phyloP scores from a whole-genome alignment of 2,329 filamentous ascomycete genomes.

The Pestalotiopsis sp. region DNA sequence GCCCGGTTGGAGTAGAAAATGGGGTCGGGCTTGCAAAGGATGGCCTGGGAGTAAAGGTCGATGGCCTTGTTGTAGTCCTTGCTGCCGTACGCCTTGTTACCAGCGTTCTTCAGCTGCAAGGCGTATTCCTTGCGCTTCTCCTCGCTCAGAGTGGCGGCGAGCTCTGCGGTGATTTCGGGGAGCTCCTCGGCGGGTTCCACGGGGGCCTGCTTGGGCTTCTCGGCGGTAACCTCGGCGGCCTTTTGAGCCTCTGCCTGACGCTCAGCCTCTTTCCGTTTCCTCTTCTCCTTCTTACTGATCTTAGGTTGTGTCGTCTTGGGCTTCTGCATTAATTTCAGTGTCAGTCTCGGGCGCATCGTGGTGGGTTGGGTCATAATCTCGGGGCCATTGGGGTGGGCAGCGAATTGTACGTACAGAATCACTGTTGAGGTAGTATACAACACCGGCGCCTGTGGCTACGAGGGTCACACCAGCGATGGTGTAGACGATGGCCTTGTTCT shows the following conservation, averaged over 20 bases:
- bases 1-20: conserved; percentile 99
- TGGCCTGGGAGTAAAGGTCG: conserved; percentile 91
- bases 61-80: conserved; percentile 96
- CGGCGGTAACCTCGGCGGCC: conserved; percentile 30
- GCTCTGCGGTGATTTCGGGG: conserved; percentile 66
- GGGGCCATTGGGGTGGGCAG: neutral
- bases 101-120: conserved; percentile 88
- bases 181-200: conserved; percentile 68
- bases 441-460: conserved; percentile 87
- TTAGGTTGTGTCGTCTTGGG: conserved; percentile 59
- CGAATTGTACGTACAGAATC: conserved; percentile 51
- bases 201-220: conserved; percentile 48
- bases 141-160: conserved; percentile 51
- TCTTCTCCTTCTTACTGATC: conserved; percentile 85
- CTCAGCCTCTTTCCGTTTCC: conserved; percentile 82
- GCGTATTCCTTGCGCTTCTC: conserved; percentile 85
- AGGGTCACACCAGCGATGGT: conserved; percentile 94
- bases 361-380: neutral
- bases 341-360: neutral
- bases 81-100: conserved; percentile 93
- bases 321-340: conserved; percentile 38
- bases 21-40: conserved; percentile 94
- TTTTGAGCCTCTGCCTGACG: conserved; percentile 55
- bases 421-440: conserved; percentile 83
- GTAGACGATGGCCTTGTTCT: conserved; percentile 95